Evolutionary conservation across 345 rosid species (phyloP).

Genomic region (Murraya paniculata): DNA sequence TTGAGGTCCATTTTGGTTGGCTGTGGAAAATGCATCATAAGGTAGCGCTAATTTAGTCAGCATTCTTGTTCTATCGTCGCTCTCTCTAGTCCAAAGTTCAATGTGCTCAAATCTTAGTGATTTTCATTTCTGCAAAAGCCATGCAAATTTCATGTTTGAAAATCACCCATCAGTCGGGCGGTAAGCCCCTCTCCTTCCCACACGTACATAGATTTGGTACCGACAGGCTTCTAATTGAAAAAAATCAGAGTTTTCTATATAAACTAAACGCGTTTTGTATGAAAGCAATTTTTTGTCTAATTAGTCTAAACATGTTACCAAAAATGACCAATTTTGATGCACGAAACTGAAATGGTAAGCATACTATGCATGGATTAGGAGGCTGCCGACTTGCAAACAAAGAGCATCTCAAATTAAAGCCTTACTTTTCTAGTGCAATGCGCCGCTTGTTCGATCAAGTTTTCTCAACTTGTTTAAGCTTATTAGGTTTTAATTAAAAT

Average conservation of each 20-base stretch:
- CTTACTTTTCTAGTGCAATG: conserved; percentile 4
- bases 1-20: conserved; percentile 11
- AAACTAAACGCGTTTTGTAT: too few species aligned
- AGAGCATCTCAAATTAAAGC: conserved; percentile 10
- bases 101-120: neutral
- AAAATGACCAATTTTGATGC: neutral
- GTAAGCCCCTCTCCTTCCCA: neutral
- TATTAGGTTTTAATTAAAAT: neutral
- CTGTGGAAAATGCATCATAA: neutral
- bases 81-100: neutral
- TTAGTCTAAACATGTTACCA: neutral
- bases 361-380: neutral
- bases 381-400: conserved; percentile 3
- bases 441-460: conserved; percentile 4
- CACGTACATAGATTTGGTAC: neutral
- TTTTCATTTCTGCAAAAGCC: neutral
- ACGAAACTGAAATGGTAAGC: too few species aligned
- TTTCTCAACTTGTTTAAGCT: neutral
- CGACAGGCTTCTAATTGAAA: too few species aligned
- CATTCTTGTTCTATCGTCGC: neutral
- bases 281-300: too few species aligned
- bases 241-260: too few species aligned
- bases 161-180: neutral
- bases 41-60: neutral
- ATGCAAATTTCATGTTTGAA: neutral